Percentiles rank a stretch among this genome's conserved stretches.
Evolutionary conservation across 2,329 filamentous ascomycete species (phyloP).

Genomic region (Colletotrichum eleusines): DNA sequence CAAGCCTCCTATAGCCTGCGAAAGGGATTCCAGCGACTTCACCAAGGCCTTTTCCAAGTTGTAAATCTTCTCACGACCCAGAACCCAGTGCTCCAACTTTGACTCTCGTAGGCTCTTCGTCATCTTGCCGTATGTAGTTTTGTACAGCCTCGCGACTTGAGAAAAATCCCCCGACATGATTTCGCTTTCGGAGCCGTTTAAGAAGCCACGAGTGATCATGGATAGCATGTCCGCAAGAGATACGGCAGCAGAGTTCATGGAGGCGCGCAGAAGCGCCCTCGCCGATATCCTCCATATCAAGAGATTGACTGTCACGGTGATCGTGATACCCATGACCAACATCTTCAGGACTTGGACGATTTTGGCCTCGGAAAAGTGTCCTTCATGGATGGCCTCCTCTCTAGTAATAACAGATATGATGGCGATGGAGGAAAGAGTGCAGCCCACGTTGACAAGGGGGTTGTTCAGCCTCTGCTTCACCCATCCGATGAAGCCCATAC

Average conservation of each 20-base stretch:
- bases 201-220: constrained; percentile 84
- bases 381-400: constrained; percentile 87
- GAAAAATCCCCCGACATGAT: constrained; percentile 75
- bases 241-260: constrained; percentile 79
- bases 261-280: constrained; percentile 77
- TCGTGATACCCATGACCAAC: constrained; percentile 80
- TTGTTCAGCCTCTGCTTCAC: constrained; percentile 83
- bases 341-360: constrained; percentile 87
- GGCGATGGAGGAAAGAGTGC: constrained; percentile 86
- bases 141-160: constrained; percentile 72
- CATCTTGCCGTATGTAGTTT: constrained; percentile 75
- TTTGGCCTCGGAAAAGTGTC: constrained; percentile 84
- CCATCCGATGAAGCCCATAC: constrained; percentile 89
- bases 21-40: constrained; percentile 85
- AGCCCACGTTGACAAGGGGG: constrained; percentile 85
- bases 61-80: constrained; percentile 85
- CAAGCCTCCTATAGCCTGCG: constrained; percentile 90
- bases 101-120: constrained; percentile 85
- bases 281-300: constrained; percentile 84
- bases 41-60: constrained; percentile 82
- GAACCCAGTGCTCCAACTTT: constrained; percentile 87
- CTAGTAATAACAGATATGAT: constrained; percentile 93
- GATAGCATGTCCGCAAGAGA: constrained; percentile 85
- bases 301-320: constrained; percentile 80
- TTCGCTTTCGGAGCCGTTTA: constrained; percentile 85